These are phyloP conservation scores for Kuraishia borneana DNA, from an alignment of 805 yeast genomes.

Conservation along the genomic window DNA sequence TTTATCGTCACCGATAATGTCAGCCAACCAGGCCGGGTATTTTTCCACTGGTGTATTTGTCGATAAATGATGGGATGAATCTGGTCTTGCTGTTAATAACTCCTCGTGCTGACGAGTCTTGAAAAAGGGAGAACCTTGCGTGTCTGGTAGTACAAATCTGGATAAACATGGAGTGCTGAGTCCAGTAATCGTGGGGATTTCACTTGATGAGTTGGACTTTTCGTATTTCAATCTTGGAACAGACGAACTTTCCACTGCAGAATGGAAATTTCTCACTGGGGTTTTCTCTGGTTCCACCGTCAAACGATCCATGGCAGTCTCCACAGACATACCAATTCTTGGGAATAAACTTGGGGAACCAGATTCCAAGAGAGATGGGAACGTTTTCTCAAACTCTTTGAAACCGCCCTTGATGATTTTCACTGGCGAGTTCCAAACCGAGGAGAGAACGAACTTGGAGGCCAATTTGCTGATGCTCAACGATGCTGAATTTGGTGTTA, in stretches of 20 bases:
- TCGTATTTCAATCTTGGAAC: conserved; percentile 1
- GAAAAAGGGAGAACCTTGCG: conserved; percentile 28
- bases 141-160: conserved; percentile 42
- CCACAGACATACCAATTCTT: neutral
- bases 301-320: neutral
- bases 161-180: conserved; percentile 23
- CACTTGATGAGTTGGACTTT: conserved; percentile 5
- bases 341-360: conserved; percentile 9
- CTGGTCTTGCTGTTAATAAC: conserved; percentile 15
- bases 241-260: conserved; percentile 10
- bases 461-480: conserved; percentile 32
- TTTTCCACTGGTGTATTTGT: conserved; percentile 5
- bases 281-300: conserved; percentile 6
- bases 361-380: conserved; percentile 15
- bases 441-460: conserved; percentile 31
- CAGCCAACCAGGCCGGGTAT: conserved; percentile 31
- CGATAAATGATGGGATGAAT: conserved; percentile 13
- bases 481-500: conserved; percentile 19
- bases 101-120: conserved; percentile 47
- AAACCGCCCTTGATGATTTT: conserved; percentile 32
- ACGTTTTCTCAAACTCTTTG: conserved; percentile 18
- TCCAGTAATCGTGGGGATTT: conserved; percentile 2
- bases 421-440: conserved; percentile 27
- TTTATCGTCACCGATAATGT: conserved; percentile 20
- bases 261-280: conserved; percentile 9